Conservation (phyloP, 208 protist genomes). For the Leishmania major region DNA sequence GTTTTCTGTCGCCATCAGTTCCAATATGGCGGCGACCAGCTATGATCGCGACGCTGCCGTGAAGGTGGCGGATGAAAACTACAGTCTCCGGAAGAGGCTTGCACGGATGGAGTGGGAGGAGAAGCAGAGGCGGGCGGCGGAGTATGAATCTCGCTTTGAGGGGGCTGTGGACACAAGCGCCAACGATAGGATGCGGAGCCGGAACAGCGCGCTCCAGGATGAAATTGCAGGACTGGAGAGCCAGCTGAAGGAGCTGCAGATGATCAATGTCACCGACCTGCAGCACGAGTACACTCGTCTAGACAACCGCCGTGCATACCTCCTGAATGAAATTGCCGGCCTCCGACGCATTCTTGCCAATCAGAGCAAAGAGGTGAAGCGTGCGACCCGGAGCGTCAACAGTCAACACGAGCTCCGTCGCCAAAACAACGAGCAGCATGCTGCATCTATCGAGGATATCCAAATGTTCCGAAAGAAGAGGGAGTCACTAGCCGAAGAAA, state of each 20-base stretch:
- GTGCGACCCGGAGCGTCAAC: constrained; percentile 53
- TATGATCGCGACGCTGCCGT: constrained; percentile 38
- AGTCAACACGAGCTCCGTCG: constrained; percentile 57
- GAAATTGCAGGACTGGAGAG: constrained; percentile 59
- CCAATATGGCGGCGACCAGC: constrained; percentile 21
- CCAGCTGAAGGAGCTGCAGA: constrained; percentile 57
- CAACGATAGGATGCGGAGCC: constrained; percentile 44
- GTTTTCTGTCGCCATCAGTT: background rate
- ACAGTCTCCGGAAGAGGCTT: constrained; percentile 47
- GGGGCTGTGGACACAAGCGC: constrained; percentile 33
- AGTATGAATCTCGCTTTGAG: constrained; percentile 28
- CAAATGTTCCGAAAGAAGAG: constrained; percentile 69
- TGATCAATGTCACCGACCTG: constrained; percentile 67
- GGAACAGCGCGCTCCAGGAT: constrained; percentile 59
- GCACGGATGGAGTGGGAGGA: constrained; percentile 55
- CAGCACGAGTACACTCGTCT: constrained; percentile 72
- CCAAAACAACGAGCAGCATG: constrained; percentile 71
- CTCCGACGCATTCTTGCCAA: constrained; percentile 82
- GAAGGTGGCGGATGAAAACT: constrained; percentile 58
- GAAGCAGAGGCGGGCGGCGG: constrained; percentile 19
- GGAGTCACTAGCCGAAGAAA: constrained; percentile 46
- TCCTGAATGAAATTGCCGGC: constrained; percentile 79
- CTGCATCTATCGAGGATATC: constrained; percentile 57
- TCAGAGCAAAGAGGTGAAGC: constrained; percentile 68
- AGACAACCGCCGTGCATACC: constrained; percentile 53